Base-by-base conservation (phyloP, 169 alveolate species). In the Babesia ovis region DNA sequence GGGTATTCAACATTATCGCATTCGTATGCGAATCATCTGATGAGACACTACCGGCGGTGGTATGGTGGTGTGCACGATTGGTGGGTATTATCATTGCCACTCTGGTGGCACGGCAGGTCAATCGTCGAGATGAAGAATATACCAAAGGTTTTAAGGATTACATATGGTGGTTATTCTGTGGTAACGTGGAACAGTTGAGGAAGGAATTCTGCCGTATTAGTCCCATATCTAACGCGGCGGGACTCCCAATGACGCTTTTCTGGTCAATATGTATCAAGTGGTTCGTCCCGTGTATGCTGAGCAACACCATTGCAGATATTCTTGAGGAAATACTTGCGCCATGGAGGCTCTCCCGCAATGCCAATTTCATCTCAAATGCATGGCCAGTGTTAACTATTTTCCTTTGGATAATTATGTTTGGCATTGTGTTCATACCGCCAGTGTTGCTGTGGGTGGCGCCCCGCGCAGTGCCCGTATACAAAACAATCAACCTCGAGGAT, bases 201-300 rank as follows among this genome's bases (percentile, higher is more conserved):
- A 35, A 22, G 45, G 90, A 83, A 23, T 22, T 87, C 12, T 73
- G 75, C 50, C 57, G 93, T 46, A 74, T 87, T 35, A 79, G 76
- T 23, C 88, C 88, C 2, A 84, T 84, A 58, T 58, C 80, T 57
- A 87, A 62, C n/a, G 85, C 66, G 12, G 59, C 58, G 31, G 72
- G 71, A 41, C 79, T 86, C 29, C 80, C 80, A 20, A 77, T 77
- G 70, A 42, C 85, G 18, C 62, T 84, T 41, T 46, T 74, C 41
- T 87, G 93, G 93, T 87, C 93, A 12, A 68, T 87, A 29, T 77
- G 90, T 66, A 87, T 87, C 60, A 87, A 87, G 57, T 87, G 90
- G 87, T 62, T 87, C 6, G 69, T 74, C 23, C 80, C 89, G 45
- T 87, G 91, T 67, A 68, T 83, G 62, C 77, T 87, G 39, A 75